Evolutionary conservation across 2,329 filamentous ascomycete genomes (phyloP).

Genomic region (Periconia macrospinosa): DNA sequence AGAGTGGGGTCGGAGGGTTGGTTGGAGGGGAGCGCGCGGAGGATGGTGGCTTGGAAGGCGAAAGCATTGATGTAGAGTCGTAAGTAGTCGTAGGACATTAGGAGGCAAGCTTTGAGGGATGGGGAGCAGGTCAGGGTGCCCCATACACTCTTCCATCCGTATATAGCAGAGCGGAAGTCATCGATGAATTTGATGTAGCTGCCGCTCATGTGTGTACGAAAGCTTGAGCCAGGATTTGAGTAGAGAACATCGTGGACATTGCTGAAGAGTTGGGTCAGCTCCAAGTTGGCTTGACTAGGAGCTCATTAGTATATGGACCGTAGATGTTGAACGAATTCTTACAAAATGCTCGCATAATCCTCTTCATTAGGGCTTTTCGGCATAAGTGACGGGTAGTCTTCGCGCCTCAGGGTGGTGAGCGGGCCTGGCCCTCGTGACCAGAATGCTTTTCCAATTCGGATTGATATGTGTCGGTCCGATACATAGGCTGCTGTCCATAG

Average conservation of each 20-base stretch:
- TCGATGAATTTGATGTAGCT: conserved; percentile 77
- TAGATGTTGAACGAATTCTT: conserved; percentile 31
- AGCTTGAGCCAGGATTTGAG: conserved; percentile 69
- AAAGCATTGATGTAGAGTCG: conserved; percentile 75
- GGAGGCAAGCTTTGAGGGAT: conserved; percentile 66
- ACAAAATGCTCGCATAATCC: conserved; percentile 69
- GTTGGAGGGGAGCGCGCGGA: conserved; percentile 43
- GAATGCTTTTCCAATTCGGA: conserved; percentile 71
- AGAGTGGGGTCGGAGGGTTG: conserved; percentile 9
- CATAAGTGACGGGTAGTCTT: conserved; percentile 69
- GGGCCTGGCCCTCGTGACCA: conserved; percentile 73
- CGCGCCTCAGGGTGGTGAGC: conserved; percentile 64
- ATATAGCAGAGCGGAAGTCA: conserved; percentile 69
- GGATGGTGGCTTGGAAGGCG: conserved; percentile 71
- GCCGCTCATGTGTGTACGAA: conserved; percentile 70
- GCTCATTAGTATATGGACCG: background rate
- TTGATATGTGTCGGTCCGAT: conserved; percentile 59
- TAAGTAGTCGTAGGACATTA: conserved; percentile 73
- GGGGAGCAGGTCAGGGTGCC: conserved; percentile 67
- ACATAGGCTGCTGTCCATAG: conserved; percentile 63
- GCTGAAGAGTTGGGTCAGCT: conserved; percentile 71
- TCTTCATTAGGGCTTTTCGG: conserved; percentile 62
- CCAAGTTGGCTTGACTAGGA: conserved; percentile 58
- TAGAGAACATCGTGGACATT: conserved; percentile 76
- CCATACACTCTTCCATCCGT: conserved; percentile 72